Evolutionary conservation across 495 filamentous ascomycete genomes (phyloP), one percentile per base, ranked within the genome.

Genomic region (Aspergillus sparsus): DNA sequence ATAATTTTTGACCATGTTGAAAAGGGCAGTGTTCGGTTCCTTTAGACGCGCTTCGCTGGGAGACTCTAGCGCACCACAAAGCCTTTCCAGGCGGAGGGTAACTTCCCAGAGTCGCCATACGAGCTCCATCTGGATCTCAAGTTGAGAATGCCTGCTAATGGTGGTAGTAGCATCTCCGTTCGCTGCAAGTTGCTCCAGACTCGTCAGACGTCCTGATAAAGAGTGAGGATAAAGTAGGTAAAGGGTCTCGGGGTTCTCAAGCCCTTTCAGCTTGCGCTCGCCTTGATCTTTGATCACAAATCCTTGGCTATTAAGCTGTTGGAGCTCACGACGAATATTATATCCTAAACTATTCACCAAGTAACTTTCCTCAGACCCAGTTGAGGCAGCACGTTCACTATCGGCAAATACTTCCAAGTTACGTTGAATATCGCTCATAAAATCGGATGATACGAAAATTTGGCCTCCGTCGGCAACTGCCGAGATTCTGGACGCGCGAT

Each of bases 201-300:
- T 83, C 57, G 68, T 85, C 74, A 85, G 85, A 72, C 94, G 86
- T 46, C 92, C 92, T n/a, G 89, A 85, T 13, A 99, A 83, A 10
- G 87, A 79, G 65, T 93, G 90, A 2, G 94, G 93, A 70, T 95
- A 98, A 69, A 98, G 90, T 39, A 96, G 84, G 70, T 93, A 96
- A 53, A 99, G 87, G 54, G 90, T 87, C 71, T 99, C 94, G 5
- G 95, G 94, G 71, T 99, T 99, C 69, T 99, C 94, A 7, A 99
- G 84, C 3, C 94, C 94, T 71, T 99, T 99, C 36, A 99, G 78
- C 66, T 94, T 97, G 44, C 86, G 85, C 67, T 96, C 90, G 18
- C 94, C 94, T 66, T 98, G 89, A 63, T 95, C 91, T 72, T 97
- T 97, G 67, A 97, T 91, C 69, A 96, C 90, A 68, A 98, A 99